Percentiles rank a stretch among this genome's conserved stretches.
phyloP scores from a whole-genome alignment of 495 filamentous ascomycete species.

The Lasiosphaeriaceae sp. region DNA sequence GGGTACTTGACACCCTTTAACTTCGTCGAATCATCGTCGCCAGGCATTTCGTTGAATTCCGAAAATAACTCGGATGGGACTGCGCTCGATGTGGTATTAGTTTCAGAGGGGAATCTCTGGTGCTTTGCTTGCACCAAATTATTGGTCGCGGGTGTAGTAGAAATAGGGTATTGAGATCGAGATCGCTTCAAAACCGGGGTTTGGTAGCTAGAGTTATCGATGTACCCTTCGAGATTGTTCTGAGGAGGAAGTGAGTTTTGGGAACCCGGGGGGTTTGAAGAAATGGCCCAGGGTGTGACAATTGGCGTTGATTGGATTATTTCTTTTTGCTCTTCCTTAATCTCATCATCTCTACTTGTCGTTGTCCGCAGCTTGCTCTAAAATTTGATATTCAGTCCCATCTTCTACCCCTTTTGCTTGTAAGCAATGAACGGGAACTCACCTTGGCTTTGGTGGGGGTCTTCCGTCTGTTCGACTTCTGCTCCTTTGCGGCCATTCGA shows the following conservation, averaged over 20 bases:
- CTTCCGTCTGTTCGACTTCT: constrained; percentile 36
- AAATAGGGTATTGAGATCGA: constrained; percentile 13
- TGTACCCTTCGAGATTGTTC: constrained; percentile 13
- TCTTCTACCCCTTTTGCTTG: background rate
- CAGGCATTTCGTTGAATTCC: constrained; percentile 23
- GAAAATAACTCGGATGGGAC: constrained; percentile 25
- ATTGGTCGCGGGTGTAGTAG: constrained; percentile 18
- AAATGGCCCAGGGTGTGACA: constrained; percentile 10
- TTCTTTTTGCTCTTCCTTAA: constrained; percentile 34
- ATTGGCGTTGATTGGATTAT: constrained; percentile 2
- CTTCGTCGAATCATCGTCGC: constrained; percentile 37
- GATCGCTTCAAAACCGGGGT: constrained; percentile 18
- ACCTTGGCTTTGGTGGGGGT: constrained; percentile 11
- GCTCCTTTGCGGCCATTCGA: constrained; percentile 67
- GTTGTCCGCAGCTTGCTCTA: constrained; percentile 3
- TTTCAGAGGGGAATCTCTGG: constrained; percentile 28
- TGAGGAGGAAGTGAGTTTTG: constrained; percentile 10
- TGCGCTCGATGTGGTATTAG: constrained; percentile 25
- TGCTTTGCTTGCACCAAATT: constrained; percentile 10
- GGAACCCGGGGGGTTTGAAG: background rate
- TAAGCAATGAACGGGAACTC: constrained; percentile 4
- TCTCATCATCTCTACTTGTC: background rate
- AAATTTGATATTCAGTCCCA: background rate
- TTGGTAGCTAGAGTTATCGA: constrained; percentile 17
- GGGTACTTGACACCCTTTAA: constrained; percentile 78